Conservation (phyloP, 2,329 filamentous ascomycete species). For the Talaromyces sp. region DNA sequence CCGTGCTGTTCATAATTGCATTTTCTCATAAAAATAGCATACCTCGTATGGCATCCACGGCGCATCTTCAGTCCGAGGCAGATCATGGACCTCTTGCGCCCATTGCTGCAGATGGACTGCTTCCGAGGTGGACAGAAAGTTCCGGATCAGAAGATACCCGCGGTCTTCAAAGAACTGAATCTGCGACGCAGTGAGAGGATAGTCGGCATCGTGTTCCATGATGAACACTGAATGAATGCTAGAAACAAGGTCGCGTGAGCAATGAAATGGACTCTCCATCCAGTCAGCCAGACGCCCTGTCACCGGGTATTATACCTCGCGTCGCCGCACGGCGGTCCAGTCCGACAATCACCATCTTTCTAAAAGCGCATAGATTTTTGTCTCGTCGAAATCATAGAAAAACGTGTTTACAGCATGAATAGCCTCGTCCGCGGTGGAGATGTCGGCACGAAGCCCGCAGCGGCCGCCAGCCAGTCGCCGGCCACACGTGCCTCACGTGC, state of each 20-base stretch:
- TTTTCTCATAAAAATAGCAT: neutral
- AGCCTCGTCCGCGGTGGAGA: neutral
- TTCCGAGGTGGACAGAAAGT: conserved; percentile 21
- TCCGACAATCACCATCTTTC: neutral
- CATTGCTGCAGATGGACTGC: conserved; percentile 22
- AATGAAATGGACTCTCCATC: neutral
- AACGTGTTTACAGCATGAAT: neutral
- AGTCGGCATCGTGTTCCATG: conserved; percentile 1
- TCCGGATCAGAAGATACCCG: conserved; percentile 25
- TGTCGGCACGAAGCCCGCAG: neutral
- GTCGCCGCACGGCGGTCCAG: neutral
- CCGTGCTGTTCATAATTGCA: neutral
- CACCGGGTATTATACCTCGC: neutral
- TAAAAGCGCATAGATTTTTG: neutral
- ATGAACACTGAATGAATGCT: neutral
- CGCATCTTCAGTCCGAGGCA: conserved; percentile 25
- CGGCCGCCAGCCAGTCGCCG: neutral
- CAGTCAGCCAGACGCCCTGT: too few species aligned
- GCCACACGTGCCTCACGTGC: neutral
- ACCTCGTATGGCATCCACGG: conserved; percentile 32
- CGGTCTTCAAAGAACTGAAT: conserved; percentile 23
- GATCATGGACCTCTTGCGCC: conserved; percentile 32
- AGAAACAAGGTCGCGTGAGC: neutral
- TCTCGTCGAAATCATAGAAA: neutral
- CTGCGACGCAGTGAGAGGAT: conserved; percentile 7